phyloP scores from a whole-genome alignment of 805 yeast species.

The Metschnikowia cubensis region DNA sequence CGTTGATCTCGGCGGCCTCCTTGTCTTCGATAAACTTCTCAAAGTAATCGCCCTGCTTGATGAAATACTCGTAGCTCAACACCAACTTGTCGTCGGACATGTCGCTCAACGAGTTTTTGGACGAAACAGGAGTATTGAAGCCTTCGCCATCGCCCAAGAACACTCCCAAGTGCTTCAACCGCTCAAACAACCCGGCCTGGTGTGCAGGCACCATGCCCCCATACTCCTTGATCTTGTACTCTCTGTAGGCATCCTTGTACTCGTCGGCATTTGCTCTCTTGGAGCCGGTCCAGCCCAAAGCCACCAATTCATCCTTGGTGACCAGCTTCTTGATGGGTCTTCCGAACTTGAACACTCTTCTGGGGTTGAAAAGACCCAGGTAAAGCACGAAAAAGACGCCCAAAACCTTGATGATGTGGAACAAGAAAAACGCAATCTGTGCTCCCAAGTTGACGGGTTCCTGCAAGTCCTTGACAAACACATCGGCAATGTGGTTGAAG shows the following conservation, averaged over 20 bases:
- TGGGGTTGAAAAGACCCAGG: conserved; percentile 78
- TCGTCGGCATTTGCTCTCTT: conserved; percentile 66
- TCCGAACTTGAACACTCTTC: conserved; percentile 31
- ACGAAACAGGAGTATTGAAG: conserved; percentile 53
- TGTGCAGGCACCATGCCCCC: conserved; percentile 80
- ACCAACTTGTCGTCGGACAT: conserved; percentile 42
- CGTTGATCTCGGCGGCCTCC: conserved; percentile 37
- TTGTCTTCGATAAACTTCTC: conserved; percentile 36
- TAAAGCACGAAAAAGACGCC: conserved; percentile 55
- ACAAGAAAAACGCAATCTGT: conserved; percentile 64
- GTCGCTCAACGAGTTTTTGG: conserved; percentile 34
- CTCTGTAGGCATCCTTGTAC: conserved; percentile 67
- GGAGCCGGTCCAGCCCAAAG: conserved; percentile 94
- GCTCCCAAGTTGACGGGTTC: conserved; percentile 38
- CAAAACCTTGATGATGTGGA: conserved; percentile 64
- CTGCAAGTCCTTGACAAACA: conserved; percentile 47
- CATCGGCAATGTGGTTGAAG: conserved; percentile 39
- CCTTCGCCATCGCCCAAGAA: conserved; percentile 79
- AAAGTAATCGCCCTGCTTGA: conserved; percentile 47
- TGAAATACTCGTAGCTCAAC: conserved; percentile 54
- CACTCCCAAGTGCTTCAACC: conserved; percentile 56
- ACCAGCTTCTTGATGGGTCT: conserved; percentile 25
- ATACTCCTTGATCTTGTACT: conserved; percentile 53
- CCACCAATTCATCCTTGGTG: conserved; percentile 52
- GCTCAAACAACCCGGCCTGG: conserved; percentile 63